Base-by-base conservation (phyloP, 352 stramenopile species). In the Globisporangium emineosum region DNA sequence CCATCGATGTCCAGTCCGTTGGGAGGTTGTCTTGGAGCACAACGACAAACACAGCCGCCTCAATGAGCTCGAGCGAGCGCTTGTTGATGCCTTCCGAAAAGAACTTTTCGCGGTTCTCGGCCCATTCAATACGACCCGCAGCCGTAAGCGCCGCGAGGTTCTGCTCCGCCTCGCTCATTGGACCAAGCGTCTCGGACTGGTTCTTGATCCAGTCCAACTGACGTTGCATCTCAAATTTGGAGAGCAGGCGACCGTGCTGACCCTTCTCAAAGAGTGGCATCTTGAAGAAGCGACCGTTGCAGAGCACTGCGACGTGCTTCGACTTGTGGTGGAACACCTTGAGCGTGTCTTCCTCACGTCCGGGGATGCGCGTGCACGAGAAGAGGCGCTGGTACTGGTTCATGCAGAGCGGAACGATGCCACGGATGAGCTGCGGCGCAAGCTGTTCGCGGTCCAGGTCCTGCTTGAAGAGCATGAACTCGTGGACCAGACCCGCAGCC, bases 311-410 rank as follows among this genome's bases (percentile, higher is more conserved):
- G 55, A 97, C 76, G 70, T 97, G 90, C 72, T 96, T 94, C 5
- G 84, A 91, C 57, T 84, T 86, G 63, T 75, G 60, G 35, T 74
- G 72, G 62, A 79, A 94, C 43, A 90, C 59, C 66, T 95, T 89
- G 9, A 97, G 71, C 27, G 72, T 67, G 67, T 97, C 90, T n/a
- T 81, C 77, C 53, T 97, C 90, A 23, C 86, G 84, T 19, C 90
- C 89, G 0, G 90, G 90, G 33, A 97, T 81, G n/a, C 90, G 86
- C 56, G 86, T 97, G 64, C 88, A 97, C 40, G 76, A 86, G 62
- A 97, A 97, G 56, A 97, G 95, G 33, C 90, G 86, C 53, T 90
- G 69, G 71, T 97, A 97, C 73, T 97, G 90, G 61, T 66, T 81
- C 90, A 97, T 97, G 71, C 90, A 97, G 10, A 97, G 78, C 45